phyloP scores from a whole-genome alignment of 768 basidiomycete genomes.

The Lactifluus rugatus region DNA sequence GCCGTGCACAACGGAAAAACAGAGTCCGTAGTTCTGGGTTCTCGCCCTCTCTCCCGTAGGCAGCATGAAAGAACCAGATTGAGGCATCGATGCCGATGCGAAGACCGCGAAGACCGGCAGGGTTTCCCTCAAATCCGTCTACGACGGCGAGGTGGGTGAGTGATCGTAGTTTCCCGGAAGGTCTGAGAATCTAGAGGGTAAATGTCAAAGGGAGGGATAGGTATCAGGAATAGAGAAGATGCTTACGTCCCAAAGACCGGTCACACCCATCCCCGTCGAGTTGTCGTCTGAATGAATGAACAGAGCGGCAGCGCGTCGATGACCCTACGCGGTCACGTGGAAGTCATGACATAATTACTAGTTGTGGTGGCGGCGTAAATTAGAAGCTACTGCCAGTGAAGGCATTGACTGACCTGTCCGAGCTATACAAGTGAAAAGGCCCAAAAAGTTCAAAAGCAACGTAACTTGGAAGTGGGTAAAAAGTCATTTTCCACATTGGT shows the following conservation, averaged over 20 bases:
- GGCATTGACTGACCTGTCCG: no score
- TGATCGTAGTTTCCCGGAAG: constrained; percentile 62
- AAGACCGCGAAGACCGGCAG: constrained; percentile 55
- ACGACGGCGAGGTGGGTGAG: constrained; percentile 65
- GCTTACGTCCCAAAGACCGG: constrained; percentile 20
- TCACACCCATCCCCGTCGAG: constrained; percentile 9
- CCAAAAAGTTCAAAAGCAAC: no score
- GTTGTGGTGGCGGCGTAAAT: no score
- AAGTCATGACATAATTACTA: no score
- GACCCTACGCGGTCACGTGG: no score
- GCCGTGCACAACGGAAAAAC: constrained; percentile 75
- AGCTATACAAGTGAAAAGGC: no score
- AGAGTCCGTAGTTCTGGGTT: constrained; percentile 79
- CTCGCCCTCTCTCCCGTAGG: constrained; percentile 68
- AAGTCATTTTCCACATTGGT: no score
- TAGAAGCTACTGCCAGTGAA: no score
- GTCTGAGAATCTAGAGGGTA: constrained; percentile 47
- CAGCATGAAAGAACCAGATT: constrained; percentile 74
- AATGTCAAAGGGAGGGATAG: constrained; percentile 21
- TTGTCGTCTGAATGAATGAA: no score
- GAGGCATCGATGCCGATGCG: constrained; percentile 81
- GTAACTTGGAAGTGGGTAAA: no score
- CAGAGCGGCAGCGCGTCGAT: no score
- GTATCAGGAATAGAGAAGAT: background rate
- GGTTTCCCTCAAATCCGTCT: constrained; percentile 66